Base-by-base conservation (phyloP, 2,329 filamentous ascomycete species). In the Cladophialophora exuberans region DNA sequence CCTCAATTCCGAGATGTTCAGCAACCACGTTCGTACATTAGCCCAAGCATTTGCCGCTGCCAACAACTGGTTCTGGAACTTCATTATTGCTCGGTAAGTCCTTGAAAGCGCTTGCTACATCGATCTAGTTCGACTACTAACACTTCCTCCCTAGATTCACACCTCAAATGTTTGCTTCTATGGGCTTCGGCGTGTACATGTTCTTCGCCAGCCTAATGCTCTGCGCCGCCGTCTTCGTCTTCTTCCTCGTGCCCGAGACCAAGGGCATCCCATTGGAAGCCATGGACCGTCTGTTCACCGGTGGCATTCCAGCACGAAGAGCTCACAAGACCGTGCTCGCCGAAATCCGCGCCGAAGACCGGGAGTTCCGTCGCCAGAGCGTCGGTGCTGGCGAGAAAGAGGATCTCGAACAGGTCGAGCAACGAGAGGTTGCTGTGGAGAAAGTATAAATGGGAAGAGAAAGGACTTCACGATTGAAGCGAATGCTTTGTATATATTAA, bases 21-120 rank as follows among this genome's bases (percentile, higher is more conserved):
- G 87, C 64, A 81, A 84, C 60, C 86, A 86, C 71, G 83, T 84
- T 13, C 79, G 86, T 48, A 83, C 84, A 0, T 77, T 91, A 0
- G 87, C 86, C 1, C 87, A 90, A 66, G 87, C 88, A 7, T 86
- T 80, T 31, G 88, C 88, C 0, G 83, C 86, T 0, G 83, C 83
- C 2, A 86, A 82, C 71, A 89, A 90, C 70, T 90, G 87, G 87
- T 79, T 86, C 65, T 86, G 75, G 55, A 56, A 58, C 18, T 57
- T 61, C 33, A 56, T 58, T 42, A 50, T 61, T 39, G 59, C 55
- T 18, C 25, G 52, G 44, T 48, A 35, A 23, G 44, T 38, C 13
- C 9, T 5, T 22, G n/a, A n/a, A n/a, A n/a, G n/a, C n/a, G n/a
- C n/a, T n/a, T n/a, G n/a, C n/a, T n/a, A n/a, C n/a, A n/a, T n/a